Evolutionary conservation across 805 yeast species (phyloP).

Genomic region (Kurtzmaniella cleridarum): DNA sequence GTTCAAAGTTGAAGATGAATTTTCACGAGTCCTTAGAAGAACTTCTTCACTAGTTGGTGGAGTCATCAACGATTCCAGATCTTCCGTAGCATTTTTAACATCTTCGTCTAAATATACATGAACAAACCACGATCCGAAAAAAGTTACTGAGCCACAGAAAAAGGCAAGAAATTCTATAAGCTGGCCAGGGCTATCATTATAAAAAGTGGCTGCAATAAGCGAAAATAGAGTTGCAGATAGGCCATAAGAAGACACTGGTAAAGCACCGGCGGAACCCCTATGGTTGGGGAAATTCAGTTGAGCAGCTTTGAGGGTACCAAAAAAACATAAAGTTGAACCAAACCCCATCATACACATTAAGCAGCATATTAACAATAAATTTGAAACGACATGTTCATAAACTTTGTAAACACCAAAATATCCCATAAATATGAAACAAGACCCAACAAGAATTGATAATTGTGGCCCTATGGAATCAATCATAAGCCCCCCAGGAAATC

Average conservation of each 20-base stretch:
- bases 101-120: constrained; percentile 26
- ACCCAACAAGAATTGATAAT: constrained; percentile 49
- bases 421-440: constrained; percentile 48
- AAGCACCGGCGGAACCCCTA: constrained; percentile 65
- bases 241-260: constrained; percentile 67
- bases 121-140: constrained; percentile 42
- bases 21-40: constrained; percentile 2
- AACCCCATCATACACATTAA: constrained; percentile 55
- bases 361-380: constrained; percentile 37
- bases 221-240: constrained; percentile 65
- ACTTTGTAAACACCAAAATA: constrained; percentile 46
- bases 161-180: constrained; percentile 51
- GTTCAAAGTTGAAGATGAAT: constrained; percentile 2
- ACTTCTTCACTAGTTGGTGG: constrained; percentile 2
- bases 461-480: constrained; percentile 60
- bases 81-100: constrained; percentile 6
- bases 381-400: constrained; percentile 36
- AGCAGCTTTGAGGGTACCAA: constrained; percentile 51
- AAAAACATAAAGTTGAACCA: constrained; percentile 60
- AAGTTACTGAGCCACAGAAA: constrained; percentile 44
- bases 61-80: constrained; percentile 18
- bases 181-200: constrained; percentile 47
- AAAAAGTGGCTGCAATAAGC: constrained; percentile 47
- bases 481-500: constrained; percentile 63
- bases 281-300: constrained; percentile 65